Percentiles rank a stretch among this genome's conserved stretches.
Conservation (phyloP, 1,284 basidiomycete genomes). For the Ceratobasidium sp. region DNA sequence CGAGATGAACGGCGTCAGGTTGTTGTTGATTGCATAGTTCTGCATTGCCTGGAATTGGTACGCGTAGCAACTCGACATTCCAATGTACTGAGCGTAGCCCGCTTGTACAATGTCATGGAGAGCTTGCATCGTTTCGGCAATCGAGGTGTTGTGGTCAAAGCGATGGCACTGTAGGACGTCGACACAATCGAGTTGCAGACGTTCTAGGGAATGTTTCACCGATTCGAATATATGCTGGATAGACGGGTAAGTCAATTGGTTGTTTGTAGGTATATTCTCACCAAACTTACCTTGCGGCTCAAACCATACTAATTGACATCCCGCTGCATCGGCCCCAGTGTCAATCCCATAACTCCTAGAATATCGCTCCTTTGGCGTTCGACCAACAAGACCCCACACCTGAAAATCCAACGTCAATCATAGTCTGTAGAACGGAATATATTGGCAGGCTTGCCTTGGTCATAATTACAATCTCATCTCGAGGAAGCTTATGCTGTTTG, state of each 20-base stretch:
- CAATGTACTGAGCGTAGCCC: constrained; percentile 62
- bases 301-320: constrained; percentile 59
- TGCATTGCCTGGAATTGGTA: constrained; percentile 54
- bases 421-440: neutral
- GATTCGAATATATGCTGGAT: constrained; percentile 55
- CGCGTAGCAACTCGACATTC: constrained; percentile 55
- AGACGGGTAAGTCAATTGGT: constrained; percentile 47
- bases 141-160: constrained; percentile 60
- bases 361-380: constrained; percentile 19
- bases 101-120: constrained; percentile 61
- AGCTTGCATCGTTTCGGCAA: constrained; percentile 62
- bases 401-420: constrained; percentile 44
- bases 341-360: neutral
- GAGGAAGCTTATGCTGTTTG: constrained; percentile 49
- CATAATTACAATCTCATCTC: constrained; percentile 51
- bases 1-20: constrained; percentile 59
- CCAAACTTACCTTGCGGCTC: constrained; percentile 54
- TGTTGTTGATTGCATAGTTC: constrained; percentile 58
- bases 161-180: constrained; percentile 59
- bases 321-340: constrained; percentile 36
- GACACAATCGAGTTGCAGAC: constrained; percentile 54
- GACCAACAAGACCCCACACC: constrained; percentile 49
- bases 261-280: constrained; percentile 49
- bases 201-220: constrained; percentile 47
- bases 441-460: constrained; percentile 50